Percentiles rank a stretch among this genome's conserved stretches.
These are phyloP conservation scores for Aquilaria agallochum DNA, from an alignment of 441 rosid genomes.

Conservation along the genomic window DNA sequence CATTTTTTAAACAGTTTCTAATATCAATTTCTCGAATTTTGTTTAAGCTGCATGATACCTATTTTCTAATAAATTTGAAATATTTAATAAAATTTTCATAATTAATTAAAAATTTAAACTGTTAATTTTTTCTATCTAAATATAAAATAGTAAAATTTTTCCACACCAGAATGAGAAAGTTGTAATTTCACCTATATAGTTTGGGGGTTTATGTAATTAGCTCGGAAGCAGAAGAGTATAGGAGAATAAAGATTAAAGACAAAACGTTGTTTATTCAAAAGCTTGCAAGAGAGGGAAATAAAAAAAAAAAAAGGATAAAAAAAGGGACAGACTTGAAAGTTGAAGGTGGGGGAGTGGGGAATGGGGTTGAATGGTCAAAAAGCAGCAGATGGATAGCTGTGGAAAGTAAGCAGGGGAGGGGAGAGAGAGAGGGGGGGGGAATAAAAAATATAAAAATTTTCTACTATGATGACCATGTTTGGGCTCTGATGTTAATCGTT, in stretches of 20 bases:
- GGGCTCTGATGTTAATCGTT: constrained; percentile 25
- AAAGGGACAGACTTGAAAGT: constrained; percentile 4
- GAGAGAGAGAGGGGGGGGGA: neutral
- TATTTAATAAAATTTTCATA: no score
- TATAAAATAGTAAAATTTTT: no score
- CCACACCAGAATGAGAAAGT: no score
- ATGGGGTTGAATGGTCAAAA: constrained; percentile 60
- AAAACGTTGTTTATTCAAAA: constrained; percentile 11
- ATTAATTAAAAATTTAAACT: no score
- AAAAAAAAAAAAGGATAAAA: no score
- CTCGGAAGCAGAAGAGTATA: neutral
- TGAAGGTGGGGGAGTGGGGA: constrained; percentile 17
- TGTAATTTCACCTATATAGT: no score
- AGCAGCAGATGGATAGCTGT: constrained; percentile 30
- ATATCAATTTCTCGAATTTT: no score
- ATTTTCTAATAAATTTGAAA: no score
- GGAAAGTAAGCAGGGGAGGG: constrained; percentile 6
- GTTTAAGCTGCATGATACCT: no score
- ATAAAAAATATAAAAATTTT: neutral
- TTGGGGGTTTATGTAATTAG: no score
- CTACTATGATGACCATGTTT: constrained; percentile 21
- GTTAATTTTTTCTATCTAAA: no score
- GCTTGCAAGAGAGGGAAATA: constrained; percentile 7
- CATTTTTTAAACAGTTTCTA: no score
- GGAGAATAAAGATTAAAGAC: constrained; percentile 14